phyloP scores from a whole-genome alignment of 768 basidiomycete species.

The Rhodosporidiobolus sp. region DNA sequence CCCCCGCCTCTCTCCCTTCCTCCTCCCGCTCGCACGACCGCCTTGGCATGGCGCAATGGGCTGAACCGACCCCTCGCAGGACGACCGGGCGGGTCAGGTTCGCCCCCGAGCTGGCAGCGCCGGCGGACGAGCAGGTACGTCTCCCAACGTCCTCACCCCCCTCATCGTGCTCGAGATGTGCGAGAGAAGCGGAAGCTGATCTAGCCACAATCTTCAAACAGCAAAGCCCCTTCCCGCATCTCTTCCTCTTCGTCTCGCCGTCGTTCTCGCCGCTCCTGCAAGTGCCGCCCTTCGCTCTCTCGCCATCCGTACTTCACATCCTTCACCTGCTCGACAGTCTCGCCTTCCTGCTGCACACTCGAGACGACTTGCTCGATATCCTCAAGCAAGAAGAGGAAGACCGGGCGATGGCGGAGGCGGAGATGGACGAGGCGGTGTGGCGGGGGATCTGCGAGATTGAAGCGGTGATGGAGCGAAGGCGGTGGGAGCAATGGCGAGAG shows the following conservation, averaged over 20 bases:
- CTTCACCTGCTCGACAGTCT: neutral
- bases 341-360: neutral
- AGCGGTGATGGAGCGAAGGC: neutral
- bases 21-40: neutral
- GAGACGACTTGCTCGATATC: neutral
- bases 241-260: neutral
- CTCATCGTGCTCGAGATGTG: too few relatives aligned
- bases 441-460: neutral
- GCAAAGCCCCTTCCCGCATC: neutral
- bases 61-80: too few relatives aligned
- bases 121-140: too few relatives aligned
- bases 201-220: too few relatives aligned
- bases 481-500: too few relatives aligned
- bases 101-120: too few relatives aligned
- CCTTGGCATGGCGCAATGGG: neutral
- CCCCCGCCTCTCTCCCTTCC: neutral
- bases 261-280: neutral
- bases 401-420: neutral
- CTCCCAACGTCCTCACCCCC: too few relatives aligned
- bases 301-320: neutral
- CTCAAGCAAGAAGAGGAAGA: too few relatives aligned
- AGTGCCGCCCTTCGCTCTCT: neutral
- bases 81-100: too few relatives aligned
- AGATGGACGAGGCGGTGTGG: neutral
- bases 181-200: too few relatives aligned